Evolutionary conservation across 306 rosid genomes (phyloP).

Genomic region (Senna tora): DNA sequence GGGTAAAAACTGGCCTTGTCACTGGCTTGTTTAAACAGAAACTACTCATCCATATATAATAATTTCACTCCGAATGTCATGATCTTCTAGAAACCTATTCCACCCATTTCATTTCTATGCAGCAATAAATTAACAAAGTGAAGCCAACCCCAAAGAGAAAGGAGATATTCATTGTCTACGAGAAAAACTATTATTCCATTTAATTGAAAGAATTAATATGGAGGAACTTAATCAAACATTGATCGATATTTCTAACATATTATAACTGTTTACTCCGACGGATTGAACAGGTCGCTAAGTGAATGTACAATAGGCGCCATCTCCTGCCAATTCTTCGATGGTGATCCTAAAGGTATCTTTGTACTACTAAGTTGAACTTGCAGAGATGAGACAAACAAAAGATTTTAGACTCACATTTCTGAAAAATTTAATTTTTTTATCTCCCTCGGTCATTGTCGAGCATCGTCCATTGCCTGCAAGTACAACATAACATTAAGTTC

Average conservation of each 20-base stretch:
- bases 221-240: conserved; percentile 34
- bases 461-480: conserved; percentile 50
- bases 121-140: background rate
- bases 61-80: background rate
- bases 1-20: no score
- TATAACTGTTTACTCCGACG: conserved; percentile 26
- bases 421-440: conserved; percentile 28
- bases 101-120: background rate
- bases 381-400: conserved; percentile 39
- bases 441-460: conserved; percentile 17
- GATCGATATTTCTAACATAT: conserved; percentile 30
- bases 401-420: conserved; percentile 39
- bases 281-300: conserved; percentile 36
- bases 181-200: conserved; percentile 29
- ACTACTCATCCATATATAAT: background rate
- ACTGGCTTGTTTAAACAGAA: no score
- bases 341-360: conserved; percentile 22
- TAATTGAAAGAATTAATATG: conserved; percentile 41
- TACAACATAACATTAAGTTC: conserved; percentile 10
- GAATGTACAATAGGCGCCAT: conserved; percentile 43
- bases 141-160: background rate
- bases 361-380: conserved; percentile 37
- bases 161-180: background rate
- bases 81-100: background rate
- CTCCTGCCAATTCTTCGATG: conserved; percentile 40